These are phyloP conservation scores for Brettanomyces anomalus DNA, from an alignment of 805 yeast species.

Conservation along the genomic window DNA sequence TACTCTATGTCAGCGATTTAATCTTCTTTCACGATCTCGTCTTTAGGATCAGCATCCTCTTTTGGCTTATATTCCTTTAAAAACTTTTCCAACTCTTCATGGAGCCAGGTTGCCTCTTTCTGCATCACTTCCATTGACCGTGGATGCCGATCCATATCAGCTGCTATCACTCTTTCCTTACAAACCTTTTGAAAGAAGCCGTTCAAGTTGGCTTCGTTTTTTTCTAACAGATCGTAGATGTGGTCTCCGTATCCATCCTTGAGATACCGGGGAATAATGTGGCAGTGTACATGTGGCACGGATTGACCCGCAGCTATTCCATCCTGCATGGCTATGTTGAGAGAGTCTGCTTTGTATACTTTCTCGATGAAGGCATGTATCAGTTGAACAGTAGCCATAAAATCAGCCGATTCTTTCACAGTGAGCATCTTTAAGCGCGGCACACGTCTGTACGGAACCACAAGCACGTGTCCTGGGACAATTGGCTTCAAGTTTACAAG, in stretches of 20 bases:
- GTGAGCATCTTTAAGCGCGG: constrained; percentile 61
- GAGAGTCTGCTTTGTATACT: constrained; percentile 67
- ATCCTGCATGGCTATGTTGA: constrained; percentile 91
- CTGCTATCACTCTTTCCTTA: constrained; percentile 24
- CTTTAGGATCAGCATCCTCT: constrained; percentile 1
- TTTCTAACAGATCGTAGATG: constrained; percentile 59
- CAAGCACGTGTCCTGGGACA: constrained; percentile 87
- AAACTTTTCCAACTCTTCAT: constrained; percentile 30
- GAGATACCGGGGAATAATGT: constrained; percentile 76
- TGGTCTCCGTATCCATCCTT: constrained; percentile 57
- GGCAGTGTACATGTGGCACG: constrained; percentile 94
- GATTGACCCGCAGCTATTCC: constrained; percentile 95
- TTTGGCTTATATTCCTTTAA: constrained; percentile 1
- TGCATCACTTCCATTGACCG: constrained; percentile 61
- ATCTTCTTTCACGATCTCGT: background rate
- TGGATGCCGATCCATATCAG: constrained; percentile 46
- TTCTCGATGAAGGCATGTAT: constrained; percentile 59
- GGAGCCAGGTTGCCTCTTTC: constrained; percentile 54
- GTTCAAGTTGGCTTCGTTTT: constrained; percentile 39
- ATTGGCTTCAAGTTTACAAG: constrained; percentile 88
- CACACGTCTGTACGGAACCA: constrained; percentile 73
- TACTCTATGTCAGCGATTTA: background rate
- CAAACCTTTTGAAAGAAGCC: constrained; percentile 24
- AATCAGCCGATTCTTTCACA: constrained; percentile 65
- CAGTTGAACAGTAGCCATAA: constrained; percentile 64